Percentiles rank a stretch among this genome's conserved stretches.
These are phyloP conservation scores for Aspergillus funiculosus DNA, from an alignment of 495 filamentous ascomycete species.

Conservation along the genomic window DNA sequence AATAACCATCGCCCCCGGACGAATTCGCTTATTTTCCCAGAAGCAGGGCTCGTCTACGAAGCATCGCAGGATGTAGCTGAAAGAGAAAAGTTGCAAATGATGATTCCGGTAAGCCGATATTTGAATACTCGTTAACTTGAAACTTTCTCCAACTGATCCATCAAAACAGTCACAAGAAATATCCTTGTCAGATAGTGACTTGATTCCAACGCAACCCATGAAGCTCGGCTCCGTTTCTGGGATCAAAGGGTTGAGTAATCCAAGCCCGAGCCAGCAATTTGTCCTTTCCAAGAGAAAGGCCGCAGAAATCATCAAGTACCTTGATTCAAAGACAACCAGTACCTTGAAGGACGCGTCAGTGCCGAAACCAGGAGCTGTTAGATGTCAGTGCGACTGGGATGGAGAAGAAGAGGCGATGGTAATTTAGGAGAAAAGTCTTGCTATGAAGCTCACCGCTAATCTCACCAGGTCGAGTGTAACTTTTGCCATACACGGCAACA, in stretches of 20 bases:
- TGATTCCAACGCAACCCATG: constrained; percentile 22
- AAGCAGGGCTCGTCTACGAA: constrained; percentile 9
- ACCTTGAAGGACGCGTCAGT: not conserved
- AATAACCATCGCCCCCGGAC: not conserved
- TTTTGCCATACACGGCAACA: constrained; percentile 48
- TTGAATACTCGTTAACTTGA: not conserved
- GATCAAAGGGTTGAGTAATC: not conserved
- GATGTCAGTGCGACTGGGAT: constrained; percentile 40
- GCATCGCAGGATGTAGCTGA: constrained; percentile 22
- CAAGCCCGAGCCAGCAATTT: not conserved
- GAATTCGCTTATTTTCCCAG: not conserved
- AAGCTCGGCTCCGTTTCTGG: not conserved
- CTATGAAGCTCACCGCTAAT: constrained; percentile 2
- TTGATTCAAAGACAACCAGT: not conserved
- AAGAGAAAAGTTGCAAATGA: constrained; percentile 21
- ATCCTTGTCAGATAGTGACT: constrained; percentile 14
- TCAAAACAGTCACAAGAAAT: constrained; percentile 15
- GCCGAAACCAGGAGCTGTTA: constrained; percentile 17
- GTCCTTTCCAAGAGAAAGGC: constrained; percentile 10
- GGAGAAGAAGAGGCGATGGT: constrained; percentile 42
- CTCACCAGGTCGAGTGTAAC: constrained; percentile 35
- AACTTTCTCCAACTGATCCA: constrained; percentile 1
- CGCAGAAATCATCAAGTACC: constrained; percentile 12
- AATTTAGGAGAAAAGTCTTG: not conserved
- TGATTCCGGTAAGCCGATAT: constrained; percentile 21